phyloP scores from a whole-genome alignment of 805 yeast genomes.

The Nakazawaea ambrosiae region DNA sequence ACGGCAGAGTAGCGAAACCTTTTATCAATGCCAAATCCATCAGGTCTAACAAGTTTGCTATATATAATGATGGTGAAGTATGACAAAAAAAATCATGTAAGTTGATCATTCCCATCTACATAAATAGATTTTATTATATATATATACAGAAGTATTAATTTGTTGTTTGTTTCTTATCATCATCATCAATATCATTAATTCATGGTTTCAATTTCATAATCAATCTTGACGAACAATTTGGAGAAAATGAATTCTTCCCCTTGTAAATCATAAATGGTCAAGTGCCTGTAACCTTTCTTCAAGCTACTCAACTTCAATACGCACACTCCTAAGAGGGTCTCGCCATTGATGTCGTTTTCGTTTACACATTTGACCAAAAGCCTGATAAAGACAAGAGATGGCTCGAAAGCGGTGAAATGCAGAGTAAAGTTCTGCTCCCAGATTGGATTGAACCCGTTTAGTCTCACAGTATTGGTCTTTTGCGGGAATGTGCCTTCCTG shows the following conservation, averaged over 20 bases:
- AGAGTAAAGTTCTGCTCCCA: conserved; percentile 63
- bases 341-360: conserved; percentile 8
- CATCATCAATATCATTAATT: no score
- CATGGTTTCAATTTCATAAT: no score
- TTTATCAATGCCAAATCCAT: conserved; percentile 1
- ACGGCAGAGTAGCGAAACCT: conserved; percentile 6
- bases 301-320: conserved; percentile 57
- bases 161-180: no score
- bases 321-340: conserved; percentile 43
- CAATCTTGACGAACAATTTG: conserved; percentile 36
- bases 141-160: no score
- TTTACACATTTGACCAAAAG: conserved; percentile 35
- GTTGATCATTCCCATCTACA: no score
- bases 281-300: conserved; percentile 74
- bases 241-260: conserved; percentile 69
- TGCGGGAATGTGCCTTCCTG: not conserved
- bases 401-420: conserved; percentile 24
- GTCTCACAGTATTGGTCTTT: conserved; percentile 31
- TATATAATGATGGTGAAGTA: conserved; percentile 5
- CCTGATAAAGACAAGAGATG: conserved; percentile 49
- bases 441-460: conserved; percentile 82
- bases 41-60: not conserved
- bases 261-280: conserved; percentile 65
- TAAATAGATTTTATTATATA: no score
- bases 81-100: no score